A percentile compares a stretch with the other conserved stretches of the same genome.
These are phyloP conservation scores for Forsythia suspensa DNA, from an alignment of 257 asterid species.

Conservation along the genomic window DNA sequence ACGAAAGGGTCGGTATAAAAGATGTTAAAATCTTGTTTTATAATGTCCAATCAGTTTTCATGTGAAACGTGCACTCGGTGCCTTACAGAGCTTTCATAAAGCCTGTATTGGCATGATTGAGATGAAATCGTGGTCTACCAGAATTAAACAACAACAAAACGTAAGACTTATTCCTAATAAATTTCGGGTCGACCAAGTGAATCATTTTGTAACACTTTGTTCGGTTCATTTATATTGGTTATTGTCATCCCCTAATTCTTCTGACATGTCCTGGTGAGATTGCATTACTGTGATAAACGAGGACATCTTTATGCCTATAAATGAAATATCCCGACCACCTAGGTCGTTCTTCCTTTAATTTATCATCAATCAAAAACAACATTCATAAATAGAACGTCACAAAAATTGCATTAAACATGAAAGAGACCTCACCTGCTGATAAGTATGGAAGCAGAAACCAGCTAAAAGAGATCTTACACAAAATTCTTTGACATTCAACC, in stretches of 20 bases:
- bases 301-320: not conserved
- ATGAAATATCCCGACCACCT: not conserved
- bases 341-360: no score
- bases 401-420: not conserved
- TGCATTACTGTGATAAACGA: not conserved
- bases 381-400: not conserved
- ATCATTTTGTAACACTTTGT: not conserved
- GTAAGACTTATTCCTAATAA: not conserved
- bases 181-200: not conserved
- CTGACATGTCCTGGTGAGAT: no score
- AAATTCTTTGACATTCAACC: slow-evolving; percentile 59
- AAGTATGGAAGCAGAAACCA: slow-evolving; percentile 84
- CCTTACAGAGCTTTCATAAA: not conserved
- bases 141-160: not conserved
- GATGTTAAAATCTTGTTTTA: not conserved
- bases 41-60: not conserved
- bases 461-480: slow-evolving; percentile 53
- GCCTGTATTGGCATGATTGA: not conserved
- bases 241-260: no score
- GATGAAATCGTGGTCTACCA: not conserved
- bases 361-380: not conserved
- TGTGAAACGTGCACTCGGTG: not conserved
- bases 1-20: not conserved
- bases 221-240: no score
- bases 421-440: slow-evolving; percentile 65